These are phyloP conservation scores for Ganoderma meredithae DNA, from an alignment of 1,284 basidiomycete genomes.

Conservation along the genomic window DNA sequence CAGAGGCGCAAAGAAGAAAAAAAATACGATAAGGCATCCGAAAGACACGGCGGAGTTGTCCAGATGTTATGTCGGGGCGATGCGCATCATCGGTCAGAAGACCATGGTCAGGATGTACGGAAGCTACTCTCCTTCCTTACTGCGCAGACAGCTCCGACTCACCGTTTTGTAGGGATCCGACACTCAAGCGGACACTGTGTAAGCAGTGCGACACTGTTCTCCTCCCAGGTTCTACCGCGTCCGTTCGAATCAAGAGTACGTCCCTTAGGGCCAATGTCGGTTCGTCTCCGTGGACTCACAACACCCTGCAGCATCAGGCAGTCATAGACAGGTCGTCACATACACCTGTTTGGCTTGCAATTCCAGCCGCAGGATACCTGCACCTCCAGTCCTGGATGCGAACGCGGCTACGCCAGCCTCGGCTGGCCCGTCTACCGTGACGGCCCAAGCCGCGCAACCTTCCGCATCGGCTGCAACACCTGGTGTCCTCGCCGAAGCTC, in stretches of 20 bases:
- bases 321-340: constrained; percentile 59
- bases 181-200: constrained; percentile 80
- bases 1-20: constrained; percentile 24
- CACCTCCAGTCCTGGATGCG: constrained; percentile 52
- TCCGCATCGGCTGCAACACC: neutral
- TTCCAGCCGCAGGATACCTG: constrained; percentile 64
- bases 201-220: constrained; percentile 69
- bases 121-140: neutral
- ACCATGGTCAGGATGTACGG: constrained; percentile 79
- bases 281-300: constrained; percentile 3
- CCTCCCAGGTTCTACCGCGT: constrained; percentile 70
- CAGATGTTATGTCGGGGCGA: constrained; percentile 65
- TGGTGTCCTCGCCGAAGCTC: neutral
- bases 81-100: constrained; percentile 76
- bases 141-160: neutral
- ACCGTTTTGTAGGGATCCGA: constrained; percentile 67
- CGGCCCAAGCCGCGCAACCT: neutral
- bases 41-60: constrained; percentile 59
- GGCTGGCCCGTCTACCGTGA: neutral
- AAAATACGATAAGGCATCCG: constrained; percentile 41
- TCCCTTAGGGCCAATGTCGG: constrained; percentile 18
- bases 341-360: constrained; percentile 66
- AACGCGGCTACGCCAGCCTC: constrained; percentile 15
- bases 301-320: constrained; percentile 50
- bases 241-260: constrained; percentile 70